phyloP scores from a whole-genome alignment of 805 yeast genomes.

The Candida argentea region DNA sequence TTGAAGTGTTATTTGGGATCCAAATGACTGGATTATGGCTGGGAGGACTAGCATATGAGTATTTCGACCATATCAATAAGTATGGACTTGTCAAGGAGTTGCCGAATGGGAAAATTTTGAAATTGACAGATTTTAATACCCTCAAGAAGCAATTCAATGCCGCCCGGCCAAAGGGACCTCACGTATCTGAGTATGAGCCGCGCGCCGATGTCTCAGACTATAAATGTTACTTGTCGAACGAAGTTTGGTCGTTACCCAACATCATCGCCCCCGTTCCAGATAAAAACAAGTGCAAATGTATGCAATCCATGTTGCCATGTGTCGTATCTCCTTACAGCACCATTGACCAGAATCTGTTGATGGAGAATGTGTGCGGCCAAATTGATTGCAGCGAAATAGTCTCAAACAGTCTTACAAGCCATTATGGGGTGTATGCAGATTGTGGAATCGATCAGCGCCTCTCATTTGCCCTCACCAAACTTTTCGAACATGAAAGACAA shows the following conservation, averaged over 20 bases:
- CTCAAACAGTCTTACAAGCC: constrained; percentile 25
- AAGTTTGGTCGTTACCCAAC: constrained; percentile 12
- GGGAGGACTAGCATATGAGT: constrained; percentile 29
- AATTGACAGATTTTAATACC: constrained; percentile 20
- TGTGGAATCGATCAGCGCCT: constrained; percentile 28
- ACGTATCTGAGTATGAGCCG: neutral
- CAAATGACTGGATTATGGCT: constrained; percentile 28
- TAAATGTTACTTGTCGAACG: constrained; percentile 2
- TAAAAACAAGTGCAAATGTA: constrained; percentile 33
- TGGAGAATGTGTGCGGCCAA: constrained; percentile 23
- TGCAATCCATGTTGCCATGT: constrained; percentile 30
- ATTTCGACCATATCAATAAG: constrained; percentile 23
- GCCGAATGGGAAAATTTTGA: constrained; percentile 14
- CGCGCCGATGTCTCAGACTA: no score
- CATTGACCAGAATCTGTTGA: constrained; percentile 11
- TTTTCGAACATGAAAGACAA: constrained; percentile 14
- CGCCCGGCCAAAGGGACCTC: constrained; percentile 12
- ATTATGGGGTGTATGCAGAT: constrained; percentile 33
- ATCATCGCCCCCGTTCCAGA: constrained; percentile 33
- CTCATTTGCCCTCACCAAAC: constrained; percentile 31
- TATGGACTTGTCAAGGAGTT: constrained; percentile 26
- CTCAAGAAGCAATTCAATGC: constrained; percentile 14
- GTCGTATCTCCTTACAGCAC: constrained; percentile 17
- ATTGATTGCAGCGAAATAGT: constrained; percentile 30
- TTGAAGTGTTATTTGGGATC: constrained; percentile 23